Percentiles rank a stretch among this genome's conserved stretches.
These are phyloP conservation scores for Russula foetens DNA, from an alignment of 768 basidiomycete genomes.

Conservation along the genomic window DNA sequence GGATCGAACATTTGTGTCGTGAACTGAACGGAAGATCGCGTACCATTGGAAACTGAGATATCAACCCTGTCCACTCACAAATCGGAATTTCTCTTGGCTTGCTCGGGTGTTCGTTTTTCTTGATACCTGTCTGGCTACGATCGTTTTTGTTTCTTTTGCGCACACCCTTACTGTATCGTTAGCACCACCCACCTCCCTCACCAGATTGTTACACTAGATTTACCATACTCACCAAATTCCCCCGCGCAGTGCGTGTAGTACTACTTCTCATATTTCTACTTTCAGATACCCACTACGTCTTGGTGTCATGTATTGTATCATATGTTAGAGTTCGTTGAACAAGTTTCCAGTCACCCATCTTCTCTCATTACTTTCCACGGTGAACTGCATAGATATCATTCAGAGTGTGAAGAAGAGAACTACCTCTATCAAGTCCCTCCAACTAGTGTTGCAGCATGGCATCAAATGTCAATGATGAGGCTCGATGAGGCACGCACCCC, in stretches of 20 bases:
- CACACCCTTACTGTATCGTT: slow-evolving; percentile 12
- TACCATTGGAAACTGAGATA: slow-evolving; percentile 3
- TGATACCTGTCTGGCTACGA: not conserved
- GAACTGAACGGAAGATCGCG: slow-evolving; percentile 13
- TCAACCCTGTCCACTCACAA: not conserved
- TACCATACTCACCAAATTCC: not conserved
- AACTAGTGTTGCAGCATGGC: no score
- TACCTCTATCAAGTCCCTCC: no score
- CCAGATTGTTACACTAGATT: slow-evolving; percentile 7
- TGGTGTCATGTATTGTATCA: not conserved
- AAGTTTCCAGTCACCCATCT: no score
- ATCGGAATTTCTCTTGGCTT: not conserved
- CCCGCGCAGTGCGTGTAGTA: slow-evolving; percentile 3
- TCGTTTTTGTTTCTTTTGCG: not conserved
- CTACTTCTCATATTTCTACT: not conserved
- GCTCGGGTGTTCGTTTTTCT: not conserved
- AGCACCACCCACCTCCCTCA: not conserved
- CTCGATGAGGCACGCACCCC: slow-evolving; percentile 10
- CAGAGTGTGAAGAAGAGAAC: no score
- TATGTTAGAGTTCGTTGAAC: not conserved
- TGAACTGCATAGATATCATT: no score
- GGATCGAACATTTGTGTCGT: slow-evolving; percentile 11
- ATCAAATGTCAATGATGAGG: not conserved
- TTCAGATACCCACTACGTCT: not conserved
- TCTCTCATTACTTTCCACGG: no score